These are phyloP conservation scores for Blumeriella jaapii DNA, from an alignment of 2,329 filamentous ascomycete genomes.

Conservation along the genomic window DNA sequence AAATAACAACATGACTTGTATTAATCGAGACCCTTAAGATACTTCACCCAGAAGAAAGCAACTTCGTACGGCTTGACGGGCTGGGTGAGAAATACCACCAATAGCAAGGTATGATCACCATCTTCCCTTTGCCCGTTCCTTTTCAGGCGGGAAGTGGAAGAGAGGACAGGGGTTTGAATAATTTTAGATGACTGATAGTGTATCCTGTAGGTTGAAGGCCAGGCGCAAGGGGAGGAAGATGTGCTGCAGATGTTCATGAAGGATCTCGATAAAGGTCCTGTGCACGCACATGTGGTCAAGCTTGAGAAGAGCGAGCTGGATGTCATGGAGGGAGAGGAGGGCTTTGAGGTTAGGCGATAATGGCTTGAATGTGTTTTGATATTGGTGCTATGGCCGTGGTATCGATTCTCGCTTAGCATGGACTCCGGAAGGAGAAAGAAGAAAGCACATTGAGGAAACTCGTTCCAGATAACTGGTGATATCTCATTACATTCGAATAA, in stretches of 20 bases:
- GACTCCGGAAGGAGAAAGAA: too few relatives aligned
- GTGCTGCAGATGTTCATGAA: constrained; percentile 59
- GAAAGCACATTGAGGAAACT: too few relatives aligned
- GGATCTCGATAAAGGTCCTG: constrained; percentile 64
- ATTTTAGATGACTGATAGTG: background rate
- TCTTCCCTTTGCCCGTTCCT: background rate
- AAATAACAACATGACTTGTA: too few relatives aligned
- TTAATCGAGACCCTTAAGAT: constrained; percentile 28
- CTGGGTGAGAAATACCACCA: constrained; percentile 48
- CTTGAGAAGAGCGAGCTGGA: constrained; percentile 60
- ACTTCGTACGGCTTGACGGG: constrained; percentile 40
- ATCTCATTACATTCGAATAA: too few relatives aligned
- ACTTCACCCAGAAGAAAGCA: constrained; percentile 44
- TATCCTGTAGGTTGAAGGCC: constrained; percentile 62
- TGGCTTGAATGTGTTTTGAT: too few relatives aligned
- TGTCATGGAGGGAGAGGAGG: constrained; percentile 52
- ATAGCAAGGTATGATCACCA: constrained; percentile 37
- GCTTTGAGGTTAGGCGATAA: constrained; percentile 42
- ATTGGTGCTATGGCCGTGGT: too few relatives aligned
- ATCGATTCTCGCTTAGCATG: too few relatives aligned
- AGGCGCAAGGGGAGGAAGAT: constrained; percentile 66
- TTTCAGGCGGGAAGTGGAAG: background rate
- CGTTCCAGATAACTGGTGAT: too few relatives aligned
- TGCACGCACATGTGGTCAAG: constrained; percentile 59
- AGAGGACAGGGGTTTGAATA: too few relatives aligned